Evolutionary conservation across 2,329 filamentous ascomycete genomes (phyloP), one percentile per base, ranked within the genome.

Genomic region (Penicillium sp.): DNA sequence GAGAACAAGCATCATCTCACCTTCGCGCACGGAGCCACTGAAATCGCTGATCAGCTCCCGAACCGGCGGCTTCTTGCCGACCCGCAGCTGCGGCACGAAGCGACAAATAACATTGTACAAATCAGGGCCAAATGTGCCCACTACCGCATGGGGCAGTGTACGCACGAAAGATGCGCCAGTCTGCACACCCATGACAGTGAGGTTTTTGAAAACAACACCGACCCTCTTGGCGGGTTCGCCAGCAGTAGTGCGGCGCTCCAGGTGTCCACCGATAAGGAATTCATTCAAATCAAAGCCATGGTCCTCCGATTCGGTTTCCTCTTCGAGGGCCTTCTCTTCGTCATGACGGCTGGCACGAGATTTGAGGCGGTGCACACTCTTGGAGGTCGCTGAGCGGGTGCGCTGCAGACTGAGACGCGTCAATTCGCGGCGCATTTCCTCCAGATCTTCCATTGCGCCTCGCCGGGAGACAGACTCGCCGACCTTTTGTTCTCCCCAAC

Each of bases 41-140:
- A 90, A 90, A 61, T 87, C 85, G 63, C 87, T 79, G 56, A 90
- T 84, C 22, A 91, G 70, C 27, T 80, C 79, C 35, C 83, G 76
- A 16, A 80, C 80, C 29, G 81, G 78, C 5, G 79, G 79, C 21
- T 78, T 75, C 47, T 77, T 77, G 7, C 78, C 77, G 47, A 83
- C 72, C 39, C 73, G 77, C 16, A 85, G 58, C 21, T 76, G 74
- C 0, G 84, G 84, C 24, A 85, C 66, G 55, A 83, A 86, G 7
- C 77, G 68, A 31, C 77, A 79, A 14, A 92, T 64, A 7, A 90
- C 75, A 22, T 79, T 82, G 70, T 90, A 93, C 1, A 93, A 76
- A 71, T 93, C 90, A 0, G 90, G 90, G 0, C 90, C 90, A 70
- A 95, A 93, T 0, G 90, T 92, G 22, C 89, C 89, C 5, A 91